Base-by-base conservation (phyloP, 1,139 yeast species). In the Candida dubliniensis region DNA sequence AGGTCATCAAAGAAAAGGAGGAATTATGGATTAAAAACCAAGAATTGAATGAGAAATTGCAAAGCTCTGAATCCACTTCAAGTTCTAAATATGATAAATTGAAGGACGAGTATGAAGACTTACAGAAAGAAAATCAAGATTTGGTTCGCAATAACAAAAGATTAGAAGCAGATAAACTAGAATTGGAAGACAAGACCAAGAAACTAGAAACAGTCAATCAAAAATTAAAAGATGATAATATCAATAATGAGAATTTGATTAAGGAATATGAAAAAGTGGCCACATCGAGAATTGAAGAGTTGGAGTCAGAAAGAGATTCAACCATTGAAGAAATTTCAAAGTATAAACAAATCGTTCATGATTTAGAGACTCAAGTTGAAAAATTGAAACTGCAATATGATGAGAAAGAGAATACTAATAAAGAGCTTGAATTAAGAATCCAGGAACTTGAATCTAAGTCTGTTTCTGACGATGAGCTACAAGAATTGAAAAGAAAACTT, bases 161-260 rank as follows among this genome's bases (percentile, higher is more conserved):
- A 12, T 9, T 42, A 8, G 41, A 43, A 40, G 31, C 26, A 25
- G 18, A 30, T 2, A 24, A 35, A n/a, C 5, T 13, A 9, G 15
- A 33, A 11, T 36, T 34, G 14, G 38, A 43, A 31, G 15, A 14
- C 8, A 32, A 32, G 4, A 31, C 36, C 13, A 44, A 27, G 2
- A 44, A 45, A 13, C 12, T 45, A 26, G 32, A 40, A 36, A 29
- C 30, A 42, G 18, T 45, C 40, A 31, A 41, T 18, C 36, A 42
- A 29, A 34, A 50, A 36, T 46, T 52, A 69, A 32, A 48, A 55
- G 45, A 57, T 52, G 41, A 55, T 61, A 46, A 66, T 61, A 43
- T 53, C 55, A 48, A 61, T 39, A 51, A 61, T 43, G 60, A 53
- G 15, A 46, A 45, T 25, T 49, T 61, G 41, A 57, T 53, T 23